These are phyloP conservation scores for Suhomyces wounanorum DNA, from an alignment of 1,139 yeast genomes.

Conservation along the genomic window DNA sequence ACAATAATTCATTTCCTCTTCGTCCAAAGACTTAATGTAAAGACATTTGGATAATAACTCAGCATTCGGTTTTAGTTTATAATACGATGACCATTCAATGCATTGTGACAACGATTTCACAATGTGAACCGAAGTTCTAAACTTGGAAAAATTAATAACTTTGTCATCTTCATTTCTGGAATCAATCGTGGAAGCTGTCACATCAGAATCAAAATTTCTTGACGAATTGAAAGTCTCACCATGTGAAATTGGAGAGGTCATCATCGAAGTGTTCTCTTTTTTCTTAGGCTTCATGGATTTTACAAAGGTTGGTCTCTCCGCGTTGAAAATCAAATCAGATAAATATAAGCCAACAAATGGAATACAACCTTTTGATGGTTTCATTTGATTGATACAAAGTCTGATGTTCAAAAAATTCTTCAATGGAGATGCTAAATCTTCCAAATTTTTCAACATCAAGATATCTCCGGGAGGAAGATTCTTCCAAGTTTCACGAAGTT, in stretches of 20 bases:
- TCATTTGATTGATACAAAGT: slow-evolving; percentile 57
- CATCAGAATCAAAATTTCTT: slow-evolving; percentile 12
- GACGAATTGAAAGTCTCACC: slow-evolving; percentile 5
- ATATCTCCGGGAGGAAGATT: slow-evolving; percentile 57
- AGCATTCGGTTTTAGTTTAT: slow-evolving; percentile 49
- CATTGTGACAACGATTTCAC: slow-evolving; percentile 79
- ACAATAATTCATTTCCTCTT: slow-evolving; percentile 67
- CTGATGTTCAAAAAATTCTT: slow-evolving; percentile 69
- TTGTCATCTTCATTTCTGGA: slow-evolving; percentile 33
- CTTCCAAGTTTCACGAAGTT: slow-evolving; percentile 74
- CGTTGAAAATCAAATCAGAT: slow-evolving; percentile 79
- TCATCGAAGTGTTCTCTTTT: slow-evolving; percentile 1
- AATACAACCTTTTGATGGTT: slow-evolving; percentile 77
- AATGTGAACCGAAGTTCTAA: slow-evolving; percentile 73
- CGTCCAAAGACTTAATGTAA: slow-evolving; percentile 74
- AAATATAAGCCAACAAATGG: slow-evolving; percentile 88
- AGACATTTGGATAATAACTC: slow-evolving; percentile 81
- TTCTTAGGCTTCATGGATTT: slow-evolving; percentile 18
- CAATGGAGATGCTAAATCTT: slow-evolving; percentile 63
- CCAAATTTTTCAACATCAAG: slow-evolving; percentile 64
- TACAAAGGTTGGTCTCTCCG: slow-evolving; percentile 61
- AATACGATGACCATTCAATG: slow-evolving; percentile 81
- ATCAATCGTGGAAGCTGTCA: slow-evolving; percentile 17
- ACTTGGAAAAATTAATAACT: slow-evolving; percentile 74
- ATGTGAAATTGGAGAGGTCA: slow-evolving; percentile 11